Base-by-base conservation (phyloP, 257 asterid species). In the Solanum clarkiae region DNA sequence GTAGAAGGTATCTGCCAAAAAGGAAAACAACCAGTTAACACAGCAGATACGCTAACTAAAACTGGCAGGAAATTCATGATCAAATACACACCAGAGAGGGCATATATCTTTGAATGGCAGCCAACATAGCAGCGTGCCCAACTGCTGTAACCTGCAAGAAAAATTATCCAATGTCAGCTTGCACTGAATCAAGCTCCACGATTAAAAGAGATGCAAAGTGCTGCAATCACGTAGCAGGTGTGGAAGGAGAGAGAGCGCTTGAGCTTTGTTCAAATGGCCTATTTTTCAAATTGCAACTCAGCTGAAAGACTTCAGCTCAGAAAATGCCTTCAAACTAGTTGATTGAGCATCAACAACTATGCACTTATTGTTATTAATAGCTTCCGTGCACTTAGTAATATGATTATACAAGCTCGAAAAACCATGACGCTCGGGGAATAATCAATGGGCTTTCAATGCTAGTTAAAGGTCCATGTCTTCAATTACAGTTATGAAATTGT, bases 51-150 rank as follows among this genome's bases (percentile, higher is more conserved):
- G 77, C 56, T 75, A 69, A 68, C 57, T 75, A 36, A 56, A 66
- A 32, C 63, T 32, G 29, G 70, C 16, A 8, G 60, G 84, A 86
- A 84, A 74, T 59, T 81, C 44, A 59, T 51, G 56, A 26, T 40
- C 69, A 63, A 82, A 40, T 85, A 89, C 96, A 68, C 84, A 95
- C 99, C 98, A 97, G 86, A 77, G 93, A 75, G 36, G 99, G 99
- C 51, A 93, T 91, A 22, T 97, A 97, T 86, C 98, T 94, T 84
- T 94, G 99, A 82, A 97, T 97, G 86, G 98, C 99, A 80, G 99
- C 98, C 93, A 97, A 86, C 92, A 97, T 95, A 79, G 99, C 99
- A 72, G 99, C 99, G 86, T 95, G 98, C 40, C 98, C 98, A 68
- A 97, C 98, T 81, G 99, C 99, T 60, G 99, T 97, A 62, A 97